Percentiles rank a stretch among this genome's conserved stretches.
Conservation (phyloP, 2,329 filamentous ascomycete species). For the Phaeophleospora eucalypticola region DNA sequence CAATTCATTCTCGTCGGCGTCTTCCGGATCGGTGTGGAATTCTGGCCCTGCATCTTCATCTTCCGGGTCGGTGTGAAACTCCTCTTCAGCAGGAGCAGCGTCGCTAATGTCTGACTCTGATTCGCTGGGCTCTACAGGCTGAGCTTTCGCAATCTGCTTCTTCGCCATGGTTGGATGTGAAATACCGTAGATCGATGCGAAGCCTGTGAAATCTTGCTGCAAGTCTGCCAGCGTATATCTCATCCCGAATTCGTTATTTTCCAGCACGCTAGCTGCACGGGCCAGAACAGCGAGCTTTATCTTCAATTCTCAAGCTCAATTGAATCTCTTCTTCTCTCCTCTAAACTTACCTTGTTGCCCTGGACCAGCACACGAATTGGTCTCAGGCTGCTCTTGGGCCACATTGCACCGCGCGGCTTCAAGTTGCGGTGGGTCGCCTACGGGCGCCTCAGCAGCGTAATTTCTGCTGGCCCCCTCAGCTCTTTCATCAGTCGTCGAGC, state of each 20-base stretch:
- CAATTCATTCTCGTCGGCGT: slow-evolving; percentile 1
- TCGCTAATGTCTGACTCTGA: too few species aligned
- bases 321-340: too few species aligned
- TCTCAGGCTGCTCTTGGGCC: neutral
- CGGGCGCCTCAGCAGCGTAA: neutral
- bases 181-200: too few species aligned
- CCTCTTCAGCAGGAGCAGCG: neutral
- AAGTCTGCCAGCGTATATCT: too few species aligned
- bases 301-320: neutral
- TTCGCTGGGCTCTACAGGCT: too few species aligned
- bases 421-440: neutral
- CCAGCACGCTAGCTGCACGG: too few species aligned
- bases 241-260: too few species aligned
- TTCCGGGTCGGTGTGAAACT: neutral
- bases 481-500: neutral
- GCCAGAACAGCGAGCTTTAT: too few species aligned
- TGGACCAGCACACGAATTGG: neutral
- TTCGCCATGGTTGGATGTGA: too few species aligned
- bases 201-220: too few species aligned
- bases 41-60: neutral
- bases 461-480: neutral
- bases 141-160: too few species aligned
- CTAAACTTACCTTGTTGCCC: neutral
- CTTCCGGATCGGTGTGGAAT: neutral
- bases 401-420: neutral